These are phyloP conservation scores for Lachnum nothofagi DNA, from an alignment of 2,329 filamentous ascomycete genomes.

Conservation along the genomic window DNA sequence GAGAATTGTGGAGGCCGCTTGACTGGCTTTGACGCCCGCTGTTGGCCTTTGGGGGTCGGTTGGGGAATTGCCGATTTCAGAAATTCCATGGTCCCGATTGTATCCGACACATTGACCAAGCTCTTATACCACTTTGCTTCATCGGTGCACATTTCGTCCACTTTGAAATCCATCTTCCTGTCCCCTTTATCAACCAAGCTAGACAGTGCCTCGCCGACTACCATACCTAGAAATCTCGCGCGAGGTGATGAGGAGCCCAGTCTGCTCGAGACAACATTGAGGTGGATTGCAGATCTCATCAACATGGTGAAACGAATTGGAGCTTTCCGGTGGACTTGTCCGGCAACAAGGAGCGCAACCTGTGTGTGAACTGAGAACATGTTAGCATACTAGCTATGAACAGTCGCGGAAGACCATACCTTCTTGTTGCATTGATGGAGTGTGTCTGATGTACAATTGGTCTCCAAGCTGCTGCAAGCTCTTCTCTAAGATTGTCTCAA, in stretches of 20 bases:
- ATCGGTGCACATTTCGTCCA: slow-evolving; percentile 68
- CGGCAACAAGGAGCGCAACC: slow-evolving; percentile 68
- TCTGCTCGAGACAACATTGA: slow-evolving; percentile 78
- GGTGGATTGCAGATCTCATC: slow-evolving; percentile 66
- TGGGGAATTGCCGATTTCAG: slow-evolving; percentile 36
- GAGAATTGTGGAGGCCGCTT: slow-evolving; percentile 28
- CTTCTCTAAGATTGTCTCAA: slow-evolving; percentile 60
- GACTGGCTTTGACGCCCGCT: slow-evolving; percentile 25
- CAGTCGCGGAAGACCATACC: slow-evolving; percentile 43
- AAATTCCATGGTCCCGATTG: slow-evolving; percentile 51
- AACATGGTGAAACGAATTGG: slow-evolving; percentile 63
- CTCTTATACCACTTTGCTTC: slow-evolving; percentile 73
- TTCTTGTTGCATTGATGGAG: slow-evolving; percentile 82
- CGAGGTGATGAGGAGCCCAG: slow-evolving; percentile 70
- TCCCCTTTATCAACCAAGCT: slow-evolving; percentile 57
- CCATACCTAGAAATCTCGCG: slow-evolving; percentile 80
- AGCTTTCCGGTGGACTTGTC: slow-evolving; percentile 64
- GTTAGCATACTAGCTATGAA: slow-evolving; percentile 17
- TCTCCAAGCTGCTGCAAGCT: slow-evolving; percentile 74
- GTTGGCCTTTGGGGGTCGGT: slow-evolving; percentile 12
- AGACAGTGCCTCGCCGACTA: slow-evolving; percentile 70
- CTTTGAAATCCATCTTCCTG: slow-evolving; percentile 73
- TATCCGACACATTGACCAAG: slow-evolving; percentile 59
- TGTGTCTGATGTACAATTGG: slow-evolving; percentile 78
- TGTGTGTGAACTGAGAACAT: slow-evolving; percentile 64